phyloP scores from a whole-genome alignment of 2,329 filamentous ascomycete species.

The Cladosporium sp. region DNA sequence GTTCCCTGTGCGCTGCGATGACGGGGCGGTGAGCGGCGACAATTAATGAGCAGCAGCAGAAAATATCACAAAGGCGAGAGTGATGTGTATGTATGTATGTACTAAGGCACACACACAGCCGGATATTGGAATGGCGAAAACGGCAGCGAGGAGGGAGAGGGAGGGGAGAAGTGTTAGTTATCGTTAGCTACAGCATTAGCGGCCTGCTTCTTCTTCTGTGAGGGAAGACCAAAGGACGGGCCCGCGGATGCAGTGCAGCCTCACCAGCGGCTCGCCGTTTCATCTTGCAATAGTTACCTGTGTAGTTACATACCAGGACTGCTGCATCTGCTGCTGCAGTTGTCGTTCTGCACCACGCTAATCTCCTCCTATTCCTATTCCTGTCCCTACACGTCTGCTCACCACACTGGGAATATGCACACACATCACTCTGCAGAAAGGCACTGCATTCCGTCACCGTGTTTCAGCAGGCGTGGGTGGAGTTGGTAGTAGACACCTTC shows the following conservation, averaged over 20 bases:
- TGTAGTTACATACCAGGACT: neutral
- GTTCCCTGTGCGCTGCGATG: neutral
- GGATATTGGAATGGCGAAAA: neutral
- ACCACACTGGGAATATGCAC: neutral
- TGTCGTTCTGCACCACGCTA: neutral
- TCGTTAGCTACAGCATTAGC: neutral
- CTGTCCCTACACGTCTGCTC: neutral
- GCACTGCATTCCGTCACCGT: neutral
- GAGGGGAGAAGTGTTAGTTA: neutral
- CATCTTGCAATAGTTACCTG: neutral
- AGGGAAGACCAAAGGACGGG: neutral
- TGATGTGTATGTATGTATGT: too few species aligned
- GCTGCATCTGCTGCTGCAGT: neutral
- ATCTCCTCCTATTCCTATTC: neutral
- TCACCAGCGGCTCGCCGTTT: neutral
- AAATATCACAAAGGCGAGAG: neutral
- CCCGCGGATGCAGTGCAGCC: neutral
- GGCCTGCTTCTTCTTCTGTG: neutral
- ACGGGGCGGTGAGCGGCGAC: neutral
- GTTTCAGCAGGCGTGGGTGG: neutral
- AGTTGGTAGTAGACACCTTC: neutral
- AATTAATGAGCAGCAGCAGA: neutral
- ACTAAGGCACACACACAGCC: neutral
- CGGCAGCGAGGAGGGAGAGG: neutral
- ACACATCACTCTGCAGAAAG: neutral